A percentile compares a stretch with the other conserved stretches of the same genome.
These are phyloP conservation scores for Asterella californica DNA, from an alignment of 225 moss, liverwort and hornwort species.

Conservation along the genomic window DNA sequence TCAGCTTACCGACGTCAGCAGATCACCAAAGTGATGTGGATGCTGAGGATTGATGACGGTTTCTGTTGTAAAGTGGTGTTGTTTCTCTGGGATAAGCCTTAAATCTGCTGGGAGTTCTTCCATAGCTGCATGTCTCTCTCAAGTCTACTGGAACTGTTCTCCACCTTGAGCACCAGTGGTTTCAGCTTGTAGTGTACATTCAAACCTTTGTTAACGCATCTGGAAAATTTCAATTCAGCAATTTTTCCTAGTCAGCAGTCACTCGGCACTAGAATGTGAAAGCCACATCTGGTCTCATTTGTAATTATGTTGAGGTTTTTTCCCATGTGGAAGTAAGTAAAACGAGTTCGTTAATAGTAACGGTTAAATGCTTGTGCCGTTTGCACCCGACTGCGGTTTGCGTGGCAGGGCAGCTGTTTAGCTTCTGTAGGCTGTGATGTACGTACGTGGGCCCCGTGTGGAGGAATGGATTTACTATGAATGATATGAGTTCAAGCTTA, in stretches of 20 bases:
- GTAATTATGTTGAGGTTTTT: conserved; percentile 26
- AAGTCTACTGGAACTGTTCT: conserved; percentile 13
- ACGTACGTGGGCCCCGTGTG: too few relatives aligned
- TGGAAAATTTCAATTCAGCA: conserved; percentile 8
- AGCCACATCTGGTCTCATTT: conserved; percentile 30
- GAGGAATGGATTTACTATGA: too few relatives aligned
- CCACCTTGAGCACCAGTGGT: conserved; percentile 16
- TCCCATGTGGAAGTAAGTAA: conserved; percentile 16
- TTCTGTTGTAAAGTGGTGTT: conserved; percentile 30
- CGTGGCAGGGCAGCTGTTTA: too few relatives aligned
- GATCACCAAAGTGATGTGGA: conserved; percentile 23
- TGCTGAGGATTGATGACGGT: conserved; percentile 33
- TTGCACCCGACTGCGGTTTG: too few relatives aligned
- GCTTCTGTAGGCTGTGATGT: too few relatives aligned
- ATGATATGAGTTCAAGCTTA: too few relatives aligned
- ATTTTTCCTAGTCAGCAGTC: conserved; percentile 15
- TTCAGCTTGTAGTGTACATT: conserved; percentile 23
- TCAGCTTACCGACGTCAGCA: conserved; percentile 21
- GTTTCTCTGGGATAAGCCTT: conserved; percentile 24
- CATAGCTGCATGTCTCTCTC: conserved; percentile 15
- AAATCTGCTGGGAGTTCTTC: conserved; percentile 8
- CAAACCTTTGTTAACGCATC: conserved; percentile 8
- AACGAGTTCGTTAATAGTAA: conserved; percentile 11
- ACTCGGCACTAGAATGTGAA: conserved; percentile 18
- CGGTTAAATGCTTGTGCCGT: too few relatives aligned